Evolutionary conservation across 23 red algal genomes (phyloP), one percentile per base, ranked within the genome.

Genomic region (Gracilariopsis chorda): DNA sequence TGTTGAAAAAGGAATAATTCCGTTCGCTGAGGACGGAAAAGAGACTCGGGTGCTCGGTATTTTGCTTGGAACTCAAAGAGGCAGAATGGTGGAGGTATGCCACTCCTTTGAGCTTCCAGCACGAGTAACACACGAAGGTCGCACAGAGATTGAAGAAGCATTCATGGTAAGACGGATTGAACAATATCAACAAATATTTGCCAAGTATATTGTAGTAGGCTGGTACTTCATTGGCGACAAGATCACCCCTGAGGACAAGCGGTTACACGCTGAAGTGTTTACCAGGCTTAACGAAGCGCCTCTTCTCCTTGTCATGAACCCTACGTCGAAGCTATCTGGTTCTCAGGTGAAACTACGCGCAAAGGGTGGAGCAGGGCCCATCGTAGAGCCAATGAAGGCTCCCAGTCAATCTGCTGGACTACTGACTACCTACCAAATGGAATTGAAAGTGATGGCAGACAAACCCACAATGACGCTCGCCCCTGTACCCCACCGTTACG

Each of bases 151-250:
- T 32, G 94, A 92, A 33, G 70, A 60, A 24, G 74, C 44, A 5
- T 96, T 96, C 29, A 86, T 96, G 44, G 52, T 58, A 45, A 59
- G 44, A 2, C 84, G 94, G 33, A 93, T 90, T 42, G 68, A 87
- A 51, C 94, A 96, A 57, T 92, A 96, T 70, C 83, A 92, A 16
- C 84, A 92, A 64, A 90, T 96, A 24, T 92, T 96, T 65, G 70
- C 88, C 2, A 45, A 92, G 40, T 88, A 86, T 51, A 56, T 77
- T 12, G 88, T 96, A 12, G 82, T 96, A 20, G 94, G 94, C 12
- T 96, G 94, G 94, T 96, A 96, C 42, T 83, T 61, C 83, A 96
- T 76, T 27, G 94, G 94, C 12, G 46, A 57, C 1, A 58, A 62
- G 35, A 21, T 90, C 29, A 25, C 62, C 1, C 68, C 55, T 19